A percentile compares a stretch with the other conserved stretches of the same genome.
phyloP scores from a whole-genome alignment of 768 basidiomycete genomes.

The Mycena amicta region DNA sequence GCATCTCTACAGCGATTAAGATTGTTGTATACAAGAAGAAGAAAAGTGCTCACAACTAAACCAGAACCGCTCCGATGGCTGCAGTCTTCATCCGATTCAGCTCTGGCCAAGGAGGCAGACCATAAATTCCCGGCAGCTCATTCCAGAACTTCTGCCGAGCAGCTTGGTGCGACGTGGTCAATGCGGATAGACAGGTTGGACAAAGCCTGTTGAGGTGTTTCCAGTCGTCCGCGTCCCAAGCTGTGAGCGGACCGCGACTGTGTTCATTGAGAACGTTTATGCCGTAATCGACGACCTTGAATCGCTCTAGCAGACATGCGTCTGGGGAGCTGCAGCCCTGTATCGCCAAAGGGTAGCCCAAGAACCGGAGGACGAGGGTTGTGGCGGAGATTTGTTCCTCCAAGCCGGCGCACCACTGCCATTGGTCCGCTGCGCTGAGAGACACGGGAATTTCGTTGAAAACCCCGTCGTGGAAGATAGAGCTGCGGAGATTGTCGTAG shows the following conservation, averaged over 20 bases:
- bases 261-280: no score
- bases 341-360: neutral
- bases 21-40: no score
- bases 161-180: neutral
- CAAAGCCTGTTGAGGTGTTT: neutral
- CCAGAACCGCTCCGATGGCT: no score
- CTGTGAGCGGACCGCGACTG: neutral
- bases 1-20: no score
- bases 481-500: neutral
- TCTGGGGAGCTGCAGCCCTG: neutral
- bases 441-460: neutral
- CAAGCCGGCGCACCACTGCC: neutral
- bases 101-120: constrained; percentile 3
- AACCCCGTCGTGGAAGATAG: neutral
- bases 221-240: neutral
- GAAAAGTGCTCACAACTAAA: no score
- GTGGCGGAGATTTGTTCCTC: neutral
- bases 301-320: no score
- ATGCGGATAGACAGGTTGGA: neutral
- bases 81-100: no score
- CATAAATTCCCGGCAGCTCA: neutral
- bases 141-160: constrained; percentile 1
- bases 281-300: no score
- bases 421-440: neutral
- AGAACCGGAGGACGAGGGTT: neutral